phyloP scores from a whole-genome alignment of 139 green algal genomes.

The Closterium sp. region DNA sequence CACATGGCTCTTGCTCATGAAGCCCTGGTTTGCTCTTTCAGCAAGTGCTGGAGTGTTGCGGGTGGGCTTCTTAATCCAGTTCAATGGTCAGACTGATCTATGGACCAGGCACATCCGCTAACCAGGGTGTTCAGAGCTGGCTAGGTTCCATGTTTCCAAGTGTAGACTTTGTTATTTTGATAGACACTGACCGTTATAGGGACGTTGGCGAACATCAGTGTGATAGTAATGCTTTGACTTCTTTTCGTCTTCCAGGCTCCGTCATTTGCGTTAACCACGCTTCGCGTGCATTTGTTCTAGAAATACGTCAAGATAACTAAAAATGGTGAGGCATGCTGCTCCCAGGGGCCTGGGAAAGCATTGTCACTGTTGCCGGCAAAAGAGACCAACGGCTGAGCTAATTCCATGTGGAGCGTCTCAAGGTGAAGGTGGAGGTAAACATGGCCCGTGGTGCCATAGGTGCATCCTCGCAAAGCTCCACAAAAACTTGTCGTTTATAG shows the following conservation, averaged over 20 bases:
- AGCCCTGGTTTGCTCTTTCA: not conserved
- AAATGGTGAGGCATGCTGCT: conserved; percentile 20
- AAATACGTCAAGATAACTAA: not conserved
- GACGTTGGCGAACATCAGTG: not conserved
- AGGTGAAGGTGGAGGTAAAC: conserved; percentile 28
- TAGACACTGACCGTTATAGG: not conserved
- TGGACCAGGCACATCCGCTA: not conserved
- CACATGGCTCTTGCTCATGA: not conserved
- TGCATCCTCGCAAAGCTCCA: conserved; percentile 28
- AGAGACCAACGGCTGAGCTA: conserved; percentile 15
- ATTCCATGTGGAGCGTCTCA: conserved; percentile 28
- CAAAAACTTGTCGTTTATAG: conserved; percentile 15
- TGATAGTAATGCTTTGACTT: not conserved
- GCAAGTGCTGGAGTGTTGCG: not conserved
- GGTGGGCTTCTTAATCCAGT: not conserved
- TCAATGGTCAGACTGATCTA: not conserved
- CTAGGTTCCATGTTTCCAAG: not conserved
- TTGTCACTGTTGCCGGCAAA: conserved; percentile 39
- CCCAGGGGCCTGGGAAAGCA: conserved; percentile 26
- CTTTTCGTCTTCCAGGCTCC: not conserved
- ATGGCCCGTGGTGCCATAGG: conserved; percentile 32
- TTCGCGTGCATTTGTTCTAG: not conserved
- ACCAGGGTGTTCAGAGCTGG: not conserved
- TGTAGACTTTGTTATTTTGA: not conserved
- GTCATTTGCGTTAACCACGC: not conserved